These are phyloP conservation scores for Wilcoxina mikolae DNA, from an alignment of 495 filamentous ascomycete species.

Conservation along the genomic window DNA sequence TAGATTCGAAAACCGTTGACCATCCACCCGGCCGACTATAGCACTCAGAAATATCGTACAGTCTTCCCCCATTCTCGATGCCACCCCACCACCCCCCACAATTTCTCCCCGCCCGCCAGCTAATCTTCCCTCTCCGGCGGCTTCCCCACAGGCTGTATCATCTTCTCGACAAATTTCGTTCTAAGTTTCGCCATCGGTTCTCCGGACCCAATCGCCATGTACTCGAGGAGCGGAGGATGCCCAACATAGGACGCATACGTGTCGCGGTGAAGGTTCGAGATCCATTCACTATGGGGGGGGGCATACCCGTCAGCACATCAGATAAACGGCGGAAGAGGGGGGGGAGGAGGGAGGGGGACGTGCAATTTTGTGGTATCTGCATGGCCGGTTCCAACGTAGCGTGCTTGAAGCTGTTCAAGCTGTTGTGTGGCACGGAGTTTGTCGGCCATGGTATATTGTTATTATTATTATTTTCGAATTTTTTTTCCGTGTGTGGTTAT, in stretches of 20 bases:
- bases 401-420: conserved; percentile 85
- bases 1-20: too few relatives aligned
- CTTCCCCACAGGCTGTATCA: conserved; percentile 80
- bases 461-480: too few relatives aligned
- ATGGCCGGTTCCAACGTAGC: conserved; percentile 93
- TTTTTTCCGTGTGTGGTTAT: too few relatives aligned
- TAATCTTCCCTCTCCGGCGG: conserved; percentile 52
- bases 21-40: too few relatives aligned
- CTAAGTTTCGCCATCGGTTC: conserved; percentile 67
- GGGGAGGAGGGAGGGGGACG: not conserved
- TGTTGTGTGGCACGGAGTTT: conserved; percentile 96
- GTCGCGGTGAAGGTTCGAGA: conserved; percentile 77
- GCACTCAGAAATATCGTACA: not conserved
- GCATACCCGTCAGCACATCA: too few relatives aligned
- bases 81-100: not conserved
- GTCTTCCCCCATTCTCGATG: not conserved
- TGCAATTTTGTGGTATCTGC: conserved; percentile 81
- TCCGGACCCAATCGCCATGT: conserved; percentile 78
- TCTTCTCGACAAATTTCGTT: conserved; percentile 70
- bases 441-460: conserved; percentile 57
- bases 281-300: conserved; percentile 52
- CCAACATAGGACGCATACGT: conserved; percentile 71
- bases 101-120: not conserved
- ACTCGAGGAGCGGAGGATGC: conserved; percentile 76
- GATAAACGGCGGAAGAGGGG: not conserved